phyloP scores from a whole-genome alignment of 805 yeast genomes.

The Tanozyma kutaoensis region DNA sequence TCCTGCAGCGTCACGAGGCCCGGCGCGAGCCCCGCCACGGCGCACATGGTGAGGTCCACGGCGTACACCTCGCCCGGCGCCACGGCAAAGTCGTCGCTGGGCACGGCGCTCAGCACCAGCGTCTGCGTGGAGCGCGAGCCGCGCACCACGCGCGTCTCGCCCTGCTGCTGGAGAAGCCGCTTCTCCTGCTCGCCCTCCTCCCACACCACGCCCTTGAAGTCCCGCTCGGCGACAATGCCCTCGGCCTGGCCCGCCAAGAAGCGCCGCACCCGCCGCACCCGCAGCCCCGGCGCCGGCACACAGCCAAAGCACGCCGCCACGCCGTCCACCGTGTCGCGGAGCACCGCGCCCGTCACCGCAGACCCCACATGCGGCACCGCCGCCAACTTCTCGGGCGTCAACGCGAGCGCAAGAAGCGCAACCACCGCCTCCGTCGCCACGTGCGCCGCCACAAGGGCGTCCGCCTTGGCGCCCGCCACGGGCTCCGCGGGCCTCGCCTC shows the following conservation, averaged over 20 bases:
- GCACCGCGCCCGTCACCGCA: constrained; percentile 50
- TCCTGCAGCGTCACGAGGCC: constrained; percentile 61
- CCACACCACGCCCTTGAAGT: constrained; percentile 88
- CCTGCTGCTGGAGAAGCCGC: constrained; percentile 30
- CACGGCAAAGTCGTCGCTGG: constrained; percentile 61
- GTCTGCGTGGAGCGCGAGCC: too few relatives aligned
- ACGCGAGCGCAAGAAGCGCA: constrained; percentile 56
- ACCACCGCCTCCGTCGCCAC: constrained; percentile 83
- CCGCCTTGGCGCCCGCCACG: constrained; percentile 72
- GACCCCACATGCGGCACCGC: constrained; percentile 8
- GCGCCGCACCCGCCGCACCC: constrained; percentile 82
- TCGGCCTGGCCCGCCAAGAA: constrained; percentile 94
- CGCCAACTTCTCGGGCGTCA: constrained; percentile 61
- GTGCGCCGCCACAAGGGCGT: constrained; percentile 79
- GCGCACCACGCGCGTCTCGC: too few relatives aligned
- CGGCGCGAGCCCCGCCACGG: constrained; percentile 38
- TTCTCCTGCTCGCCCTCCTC: constrained; percentile 71
- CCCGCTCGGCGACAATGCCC: constrained; percentile 82
- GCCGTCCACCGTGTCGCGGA: constrained; percentile 71
- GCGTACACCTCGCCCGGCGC: constrained; percentile 76
- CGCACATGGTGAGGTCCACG: constrained; percentile 72
- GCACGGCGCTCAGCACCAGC: constrained; percentile 33
- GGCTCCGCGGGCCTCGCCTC: constrained; percentile 56
- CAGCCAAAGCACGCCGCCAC: constrained; percentile 79
- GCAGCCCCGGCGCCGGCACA: constrained; percentile 82